Base-by-base conservation (phyloP, 2,329 filamentous ascomycete genomes). In the Pseudopithomyces maydicus region DNA sequence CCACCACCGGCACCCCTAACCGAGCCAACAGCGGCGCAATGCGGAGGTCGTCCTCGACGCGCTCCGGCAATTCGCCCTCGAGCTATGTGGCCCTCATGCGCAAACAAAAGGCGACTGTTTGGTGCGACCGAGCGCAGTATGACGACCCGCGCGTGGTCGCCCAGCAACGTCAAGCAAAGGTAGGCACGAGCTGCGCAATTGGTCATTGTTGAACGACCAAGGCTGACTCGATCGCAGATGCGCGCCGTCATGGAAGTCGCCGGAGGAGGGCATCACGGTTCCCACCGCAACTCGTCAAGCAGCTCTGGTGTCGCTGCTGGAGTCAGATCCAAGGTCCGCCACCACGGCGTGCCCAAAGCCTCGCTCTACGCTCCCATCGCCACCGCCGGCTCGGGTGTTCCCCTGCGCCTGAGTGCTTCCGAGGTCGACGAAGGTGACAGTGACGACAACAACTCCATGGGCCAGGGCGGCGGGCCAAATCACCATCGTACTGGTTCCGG, bases 81-180 rank as follows among this genome's bases (percentile, higher is more conserved):
- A 88, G 92, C 63, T 99, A 99, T 77, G 95, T 99, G 50, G 93
- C 95, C 35, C 84, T 97, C n/a, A 89, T 99, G 79, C 88, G 95
- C 61, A 94, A 93, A 75, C 95, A 99, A 78, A 98, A 98, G 76
- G 95, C 92, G 32, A 99, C 95, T 0, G 95, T 99, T 4, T 99
- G 95, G 95, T 97, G 93, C 80, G 95, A 98, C 73, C 89, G 93
- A 52, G 86, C 94, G 10, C 95, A 99, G 75, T 88, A 91, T 60
- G 92, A 98, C 77, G 95, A 99, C 74, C 91, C 94, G 0, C 85
- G 92, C 49, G 80, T 95, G 55, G 80, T 89, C 3, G 92, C 92
- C 26, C 90, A 93, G 69, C 92, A 96, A 75, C 86, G 90, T 56
- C 90, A 90, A 36, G 95, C 93, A 56, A 96, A 95, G 38, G 48